Percentiles rank a stretch among this genome's conserved stretches.
Conservation (phyloP, 2,329 filamentous ascomycete genomes). For the Bimuria novae-zelandiae region DNA sequence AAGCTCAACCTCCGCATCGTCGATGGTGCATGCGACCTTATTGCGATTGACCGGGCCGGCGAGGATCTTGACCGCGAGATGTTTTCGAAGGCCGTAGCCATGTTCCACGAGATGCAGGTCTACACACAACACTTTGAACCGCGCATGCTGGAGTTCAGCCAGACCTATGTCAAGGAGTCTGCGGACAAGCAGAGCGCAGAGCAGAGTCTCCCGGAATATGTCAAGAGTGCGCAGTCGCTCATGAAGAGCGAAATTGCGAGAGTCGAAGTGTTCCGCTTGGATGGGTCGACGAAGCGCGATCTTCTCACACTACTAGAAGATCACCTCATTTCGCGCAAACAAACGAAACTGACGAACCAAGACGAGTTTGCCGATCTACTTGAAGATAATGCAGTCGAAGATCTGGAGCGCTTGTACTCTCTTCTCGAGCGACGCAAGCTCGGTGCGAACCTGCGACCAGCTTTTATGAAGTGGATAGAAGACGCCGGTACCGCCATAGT, state of each 20-base stretch:
- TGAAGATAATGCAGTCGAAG: slow-evolving; percentile 68
- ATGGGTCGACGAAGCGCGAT: slow-evolving; percentile 78
- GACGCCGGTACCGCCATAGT: slow-evolving; percentile 77
- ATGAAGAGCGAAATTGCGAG: slow-evolving; percentile 73
- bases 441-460: slow-evolving; percentile 68
- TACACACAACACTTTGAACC: slow-evolving; percentile 83
- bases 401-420: slow-evolving; percentile 76
- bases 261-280: slow-evolving; percentile 80
- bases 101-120: slow-evolving; percentile 83
- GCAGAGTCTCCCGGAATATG: slow-evolving; percentile 73
- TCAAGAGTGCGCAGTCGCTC: slow-evolving; percentile 69
- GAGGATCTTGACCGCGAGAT: slow-evolving; percentile 62
- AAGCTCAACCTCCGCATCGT: slow-evolving; percentile 60
- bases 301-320: slow-evolving; percentile 75
- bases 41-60: slow-evolving; percentile 70
- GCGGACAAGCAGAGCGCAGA: slow-evolving; percentile 67
- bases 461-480: slow-evolving; percentile 81
- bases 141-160: slow-evolving; percentile 69
- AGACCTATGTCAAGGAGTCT: slow-evolving; percentile 70
- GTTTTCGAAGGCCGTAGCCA: slow-evolving; percentile 76
- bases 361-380: slow-evolving; percentile 74
- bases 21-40: slow-evolving; percentile 76
- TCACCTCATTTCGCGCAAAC: slow-evolving; percentile 71
- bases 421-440: slow-evolving; percentile 74
- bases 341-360: slow-evolving; percentile 60